phyloP scores from a whole-genome alignment of 805 yeast genomes.

The Clavispora asparagi region DNA sequence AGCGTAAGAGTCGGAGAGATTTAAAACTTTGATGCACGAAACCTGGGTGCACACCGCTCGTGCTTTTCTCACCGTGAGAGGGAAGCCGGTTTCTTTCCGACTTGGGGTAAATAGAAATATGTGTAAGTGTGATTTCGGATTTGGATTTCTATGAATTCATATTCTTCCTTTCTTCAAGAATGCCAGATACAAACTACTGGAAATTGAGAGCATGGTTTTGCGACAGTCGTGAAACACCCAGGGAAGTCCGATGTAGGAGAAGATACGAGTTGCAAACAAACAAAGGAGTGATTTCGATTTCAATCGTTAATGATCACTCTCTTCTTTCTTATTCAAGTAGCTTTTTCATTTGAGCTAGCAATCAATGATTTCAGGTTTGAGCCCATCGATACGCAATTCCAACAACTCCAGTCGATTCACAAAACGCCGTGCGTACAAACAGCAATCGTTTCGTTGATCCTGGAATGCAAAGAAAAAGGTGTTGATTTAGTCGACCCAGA shows the following conservation, averaged over 20 bases:
- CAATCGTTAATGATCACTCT: not conserved
- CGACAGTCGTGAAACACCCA: not conserved
- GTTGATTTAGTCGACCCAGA: constrained; percentile 30
- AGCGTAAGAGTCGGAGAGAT: not conserved
- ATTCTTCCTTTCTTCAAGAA: no score
- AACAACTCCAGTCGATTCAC: not conserved
- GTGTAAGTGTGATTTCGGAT: no score
- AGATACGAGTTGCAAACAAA: no score
- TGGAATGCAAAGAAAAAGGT: constrained; percentile 35
- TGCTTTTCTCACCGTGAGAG: not conserved
- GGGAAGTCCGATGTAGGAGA: not conserved
- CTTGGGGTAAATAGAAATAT: no score
- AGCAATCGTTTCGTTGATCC: constrained; percentile 1
- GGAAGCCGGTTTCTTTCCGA: no score
- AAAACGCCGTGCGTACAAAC: not conserved
- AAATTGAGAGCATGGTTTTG: not conserved
- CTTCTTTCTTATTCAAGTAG: not conserved
- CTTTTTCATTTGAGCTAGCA: not conserved
- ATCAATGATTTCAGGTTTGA: not conserved
- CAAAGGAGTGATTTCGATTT: no score
- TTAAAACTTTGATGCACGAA: not conserved
- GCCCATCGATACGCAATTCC: not conserved
- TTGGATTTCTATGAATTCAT: no score
- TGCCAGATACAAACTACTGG: no score
- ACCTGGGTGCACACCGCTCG: not conserved